Evolutionary conservation across 768 basidiomycete genomes (phyloP).

Genomic region (Suillus lakei): DNA sequence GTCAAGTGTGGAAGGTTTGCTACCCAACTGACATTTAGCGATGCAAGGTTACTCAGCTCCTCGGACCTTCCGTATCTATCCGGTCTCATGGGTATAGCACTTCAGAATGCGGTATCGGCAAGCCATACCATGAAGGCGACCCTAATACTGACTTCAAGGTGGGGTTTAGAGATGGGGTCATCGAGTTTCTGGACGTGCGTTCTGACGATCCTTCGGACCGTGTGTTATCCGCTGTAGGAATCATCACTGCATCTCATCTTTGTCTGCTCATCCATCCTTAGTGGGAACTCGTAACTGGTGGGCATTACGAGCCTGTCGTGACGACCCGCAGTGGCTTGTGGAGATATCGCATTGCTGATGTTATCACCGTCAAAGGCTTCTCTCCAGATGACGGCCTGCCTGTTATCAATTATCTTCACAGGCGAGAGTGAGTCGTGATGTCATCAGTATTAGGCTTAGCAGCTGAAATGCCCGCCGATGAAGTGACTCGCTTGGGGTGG

Average conservation of each 20-base stretch:
- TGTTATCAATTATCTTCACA: conserved; percentile 1
- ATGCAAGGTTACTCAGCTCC: conserved; percentile 2
- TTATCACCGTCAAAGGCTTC: conserved; percentile 13
- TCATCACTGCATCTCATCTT: background rate
- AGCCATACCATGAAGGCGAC: conserved; percentile 6
- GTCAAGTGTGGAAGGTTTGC: background rate
- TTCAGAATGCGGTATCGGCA: conserved; percentile 8
- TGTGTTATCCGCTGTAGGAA: conserved; percentile 9
- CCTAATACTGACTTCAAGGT: conserved; percentile 15
- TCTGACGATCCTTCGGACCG: background rate
- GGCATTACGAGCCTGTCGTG: background rate
- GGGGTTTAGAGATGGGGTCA: conserved; percentile 8
- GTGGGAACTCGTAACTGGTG: background rate
- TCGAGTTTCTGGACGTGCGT: conserved; percentile 13
- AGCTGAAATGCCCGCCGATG: background rate
- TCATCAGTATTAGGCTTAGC: background rate
- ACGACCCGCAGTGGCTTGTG: background rate
- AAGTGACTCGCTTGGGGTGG: conserved; percentile 8
- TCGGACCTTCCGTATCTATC: conserved; percentile 8
- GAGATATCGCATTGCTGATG: conserved; percentile 14
- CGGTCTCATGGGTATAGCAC: conserved; percentile 2
- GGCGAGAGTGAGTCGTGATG: background rate
- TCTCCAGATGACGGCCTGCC: conserved; percentile 13
- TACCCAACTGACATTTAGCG: background rate
- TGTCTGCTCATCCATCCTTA: background rate